Evolutionary conservation across 345 rosid species (phyloP).

Genomic region (Boechera retrofracta): DNA sequence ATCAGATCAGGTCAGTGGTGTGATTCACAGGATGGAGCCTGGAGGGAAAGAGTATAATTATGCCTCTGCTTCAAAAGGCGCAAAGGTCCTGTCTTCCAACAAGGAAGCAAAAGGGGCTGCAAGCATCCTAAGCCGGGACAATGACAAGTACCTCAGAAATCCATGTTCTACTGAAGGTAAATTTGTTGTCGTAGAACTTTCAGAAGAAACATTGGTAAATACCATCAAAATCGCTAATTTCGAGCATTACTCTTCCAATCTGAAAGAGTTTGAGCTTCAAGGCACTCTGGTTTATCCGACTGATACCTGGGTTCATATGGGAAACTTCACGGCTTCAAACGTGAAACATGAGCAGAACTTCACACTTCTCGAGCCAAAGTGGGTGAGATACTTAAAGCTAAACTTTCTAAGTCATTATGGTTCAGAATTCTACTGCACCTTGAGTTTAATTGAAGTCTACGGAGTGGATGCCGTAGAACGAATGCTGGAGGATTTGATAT

Average conservation of each 20-base stretch:
- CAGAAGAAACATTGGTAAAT: conserved; percentile 91
- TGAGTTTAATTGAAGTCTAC: conserved; percentile 78
- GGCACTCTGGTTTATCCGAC: conserved; percentile 93
- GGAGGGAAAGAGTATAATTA: conserved; percentile 90
- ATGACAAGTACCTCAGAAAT: conserved; percentile 90
- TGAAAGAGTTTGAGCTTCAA: conserved; percentile 80
- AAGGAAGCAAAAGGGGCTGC: conserved; percentile 96
- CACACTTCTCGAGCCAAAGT: conserved; percentile 70
- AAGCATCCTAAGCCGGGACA: conserved; percentile 75
- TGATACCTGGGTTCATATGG: conserved; percentile 79
- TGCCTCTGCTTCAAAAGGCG: conserved; percentile 90
- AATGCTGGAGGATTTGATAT: conserved; percentile 92
- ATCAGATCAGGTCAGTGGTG: conserved; percentile 65
- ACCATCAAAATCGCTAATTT: conserved; percentile 85
- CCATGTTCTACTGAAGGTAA: conserved; percentile 95
- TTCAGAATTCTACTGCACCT: conserved; percentile 92
- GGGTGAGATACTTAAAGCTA: conserved; percentile 87
- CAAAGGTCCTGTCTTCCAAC: conserved; percentile 79
- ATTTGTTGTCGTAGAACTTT: conserved; percentile 82
- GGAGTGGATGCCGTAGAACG: conserved; percentile 97
- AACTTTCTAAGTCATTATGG: conserved; percentile 80
- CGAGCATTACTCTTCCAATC: conserved; percentile 91
- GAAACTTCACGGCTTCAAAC: conserved; percentile 85
- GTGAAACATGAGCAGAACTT: conserved; percentile 77
- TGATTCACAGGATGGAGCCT: conserved; percentile 84